Conservation (phyloP, 2,329 filamentous ascomycete species). For the Aspergillus fructus region DNA sequence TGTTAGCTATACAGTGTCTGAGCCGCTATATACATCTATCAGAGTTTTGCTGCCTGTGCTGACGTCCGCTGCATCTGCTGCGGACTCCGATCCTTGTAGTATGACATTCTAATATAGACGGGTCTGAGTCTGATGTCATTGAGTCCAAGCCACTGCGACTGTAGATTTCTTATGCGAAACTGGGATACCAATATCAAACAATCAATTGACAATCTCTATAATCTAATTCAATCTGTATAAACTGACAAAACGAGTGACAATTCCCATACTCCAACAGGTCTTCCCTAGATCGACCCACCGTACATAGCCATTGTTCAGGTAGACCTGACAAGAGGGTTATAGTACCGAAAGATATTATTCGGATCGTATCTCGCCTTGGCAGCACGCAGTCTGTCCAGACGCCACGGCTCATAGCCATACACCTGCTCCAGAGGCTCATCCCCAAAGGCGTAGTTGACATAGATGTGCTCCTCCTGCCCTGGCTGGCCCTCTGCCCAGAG, state of each 20-base stretch:
- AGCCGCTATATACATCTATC: too few species aligned
- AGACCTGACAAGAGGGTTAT: background rate
- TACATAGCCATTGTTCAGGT: too few species aligned
- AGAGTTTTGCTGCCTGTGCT: background rate
- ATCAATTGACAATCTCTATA: too few species aligned
- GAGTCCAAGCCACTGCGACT: too few species aligned
- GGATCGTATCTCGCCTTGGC: background rate
- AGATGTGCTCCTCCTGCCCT: background rate
- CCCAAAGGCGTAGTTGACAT: slow-evolving; percentile 6
- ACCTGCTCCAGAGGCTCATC: background rate
- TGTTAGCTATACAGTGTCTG: too few species aligned
- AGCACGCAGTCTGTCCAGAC: background rate
- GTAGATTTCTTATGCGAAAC: too few species aligned
- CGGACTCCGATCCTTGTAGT: background rate
- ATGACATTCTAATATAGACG: background rate
- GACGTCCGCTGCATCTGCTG: background rate
- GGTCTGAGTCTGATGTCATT: too few species aligned
- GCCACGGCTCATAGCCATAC: slow-evolving; percentile 6
- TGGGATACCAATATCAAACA: too few species aligned
- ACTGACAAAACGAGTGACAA: too few species aligned
- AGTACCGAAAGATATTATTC: background rate
- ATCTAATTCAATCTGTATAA: too few species aligned
- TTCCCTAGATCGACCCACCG: too few species aligned
- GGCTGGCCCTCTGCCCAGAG: background rate
- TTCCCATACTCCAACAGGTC: too few species aligned